phyloP scores from a whole-genome alignment of 2,329 filamentous ascomycete genomes.

The Colletotrichum gloeosporioides region DNA sequence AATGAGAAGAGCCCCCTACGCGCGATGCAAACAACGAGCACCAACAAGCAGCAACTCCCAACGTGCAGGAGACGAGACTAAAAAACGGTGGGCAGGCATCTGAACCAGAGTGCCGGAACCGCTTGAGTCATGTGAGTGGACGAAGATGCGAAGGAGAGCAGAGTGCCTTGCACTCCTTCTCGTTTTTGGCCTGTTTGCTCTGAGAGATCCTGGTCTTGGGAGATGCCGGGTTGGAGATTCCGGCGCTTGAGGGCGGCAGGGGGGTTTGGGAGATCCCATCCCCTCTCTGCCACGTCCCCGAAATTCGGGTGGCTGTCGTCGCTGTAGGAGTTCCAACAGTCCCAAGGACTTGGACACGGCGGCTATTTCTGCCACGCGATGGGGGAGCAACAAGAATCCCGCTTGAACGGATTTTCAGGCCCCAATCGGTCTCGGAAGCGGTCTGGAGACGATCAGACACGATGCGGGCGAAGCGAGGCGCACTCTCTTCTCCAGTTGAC shows the following conservation, averaged over 20 bases:
- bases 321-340: not conserved
- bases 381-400: not conserved
- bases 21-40: not conserved
- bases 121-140: constrained; percentile 9
- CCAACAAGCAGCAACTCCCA: not conserved
- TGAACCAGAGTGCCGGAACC: constrained; percentile 7
- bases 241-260: not conserved
- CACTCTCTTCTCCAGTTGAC: not conserved
- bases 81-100: not conserved
- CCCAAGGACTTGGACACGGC: constrained; percentile 1
- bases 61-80: not conserved
- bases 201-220: not conserved
- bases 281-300: not conserved
- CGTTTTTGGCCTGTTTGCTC: not conserved
- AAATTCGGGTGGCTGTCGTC: not conserved
- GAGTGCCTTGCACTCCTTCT: not conserved
- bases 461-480: constrained; percentile 9
- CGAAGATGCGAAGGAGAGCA: not conserved
- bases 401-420: not conserved
- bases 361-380: not conserved
- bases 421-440: not conserved
- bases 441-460: not conserved
- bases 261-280: not conserved
- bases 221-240: not conserved
- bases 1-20: constrained; percentile 11